Conservation (phyloP, 2,329 filamentous ascomycete genomes). For the Raffaelea albimanens region DNA sequence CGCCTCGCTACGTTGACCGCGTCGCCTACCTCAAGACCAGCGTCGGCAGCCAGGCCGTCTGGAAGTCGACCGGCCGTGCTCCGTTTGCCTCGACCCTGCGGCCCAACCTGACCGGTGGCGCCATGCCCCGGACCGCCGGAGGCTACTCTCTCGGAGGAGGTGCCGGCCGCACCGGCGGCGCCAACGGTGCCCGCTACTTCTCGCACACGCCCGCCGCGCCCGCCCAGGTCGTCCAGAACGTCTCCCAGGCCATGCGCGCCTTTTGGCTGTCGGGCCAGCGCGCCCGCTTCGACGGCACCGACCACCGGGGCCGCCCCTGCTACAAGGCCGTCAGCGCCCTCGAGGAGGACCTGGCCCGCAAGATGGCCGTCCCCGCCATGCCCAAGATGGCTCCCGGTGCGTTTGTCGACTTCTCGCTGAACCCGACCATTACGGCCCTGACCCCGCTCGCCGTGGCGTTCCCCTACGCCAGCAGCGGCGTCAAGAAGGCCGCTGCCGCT, state of each 20-base stretch:
- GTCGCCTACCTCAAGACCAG: conserved; percentile 38
- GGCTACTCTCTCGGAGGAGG: conserved; percentile 68
- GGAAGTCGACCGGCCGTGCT: conserved; percentile 60
- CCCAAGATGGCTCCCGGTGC: conserved; percentile 46
- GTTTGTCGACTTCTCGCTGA: conserved; percentile 79
- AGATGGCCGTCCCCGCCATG: conserved; percentile 41
- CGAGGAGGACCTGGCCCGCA: conserved; percentile 63
- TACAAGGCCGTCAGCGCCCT: conserved; percentile 69
- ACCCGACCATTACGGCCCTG: conserved; percentile 82
- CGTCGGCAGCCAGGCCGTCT: conserved; percentile 40
- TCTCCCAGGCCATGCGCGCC: conserved; percentile 84
- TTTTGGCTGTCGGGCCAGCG: conserved; percentile 90
- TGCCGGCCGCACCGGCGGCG: conserved; percentile 58
- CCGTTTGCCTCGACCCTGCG: conserved; percentile 85
- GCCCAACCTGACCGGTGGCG: conserved; percentile 84
- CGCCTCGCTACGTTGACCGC: conserved; percentile 33
- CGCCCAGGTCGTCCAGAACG: conserved; percentile 87
- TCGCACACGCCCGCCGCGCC: conserved; percentile 78
- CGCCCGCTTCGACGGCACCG: conserved; percentile 73
- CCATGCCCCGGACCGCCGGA: conserved; percentile 73
- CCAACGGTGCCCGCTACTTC: conserved; percentile 60
- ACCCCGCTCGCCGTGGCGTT: conserved; percentile 47
- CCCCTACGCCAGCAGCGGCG: not conserved
- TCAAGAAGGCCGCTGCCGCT: not conserved
- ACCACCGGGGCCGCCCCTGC: conserved; percentile 62